A percentile compares a stretch with the other conserved stretches of the same genome.
These are phyloP conservation scores for Gregarina niphandrodes DNA, from an alignment of 169 alveolate genomes.

Conservation along the genomic window DNA sequence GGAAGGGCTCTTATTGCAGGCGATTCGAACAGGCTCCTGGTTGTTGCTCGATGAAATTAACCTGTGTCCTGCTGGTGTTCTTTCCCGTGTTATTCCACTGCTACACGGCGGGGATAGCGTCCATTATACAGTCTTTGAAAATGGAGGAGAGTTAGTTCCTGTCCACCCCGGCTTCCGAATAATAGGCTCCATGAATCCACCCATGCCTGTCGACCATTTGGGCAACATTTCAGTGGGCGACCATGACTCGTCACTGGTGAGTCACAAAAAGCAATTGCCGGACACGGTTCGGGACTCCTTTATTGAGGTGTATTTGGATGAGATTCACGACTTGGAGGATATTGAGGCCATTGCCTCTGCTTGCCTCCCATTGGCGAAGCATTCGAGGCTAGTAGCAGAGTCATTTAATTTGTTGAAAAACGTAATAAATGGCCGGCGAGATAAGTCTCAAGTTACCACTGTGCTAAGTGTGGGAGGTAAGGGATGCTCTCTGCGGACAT, in stretches of 20 bases:
- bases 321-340: conserved; percentile 26
- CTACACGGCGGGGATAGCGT: conserved; percentile 14
- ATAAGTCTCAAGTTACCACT: too few species aligned
- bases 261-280: conserved; percentile 89
- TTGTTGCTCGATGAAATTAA: conserved; percentile 95
- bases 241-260: too few species aligned
- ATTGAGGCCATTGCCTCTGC: too few species aligned
- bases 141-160: conserved; percentile 48
- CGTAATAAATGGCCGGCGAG: too few species aligned
- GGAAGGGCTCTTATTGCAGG: conserved; percentile 84
- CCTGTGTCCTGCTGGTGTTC: conserved; percentile 80
- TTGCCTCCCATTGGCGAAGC: too few species aligned
- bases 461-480: too few species aligned
- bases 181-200: conserved; percentile 97
- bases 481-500: too few species aligned
- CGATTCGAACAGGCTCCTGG: conserved; percentile 93
- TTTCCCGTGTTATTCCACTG: conserved; percentile 65
- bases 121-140: conserved; percentile 9
- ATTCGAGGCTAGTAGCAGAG: too few species aligned
- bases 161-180: conserved; percentile 75
- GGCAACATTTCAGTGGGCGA: conserved; percentile 1
- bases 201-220: conserved; percentile 35
- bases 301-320: conserved; percentile 83
- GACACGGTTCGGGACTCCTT: conserved; percentile 61
- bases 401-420: too few species aligned